Base-by-base conservation (phyloP, 2,329 filamentous ascomycete species). In the Alternaria solani region DNA sequence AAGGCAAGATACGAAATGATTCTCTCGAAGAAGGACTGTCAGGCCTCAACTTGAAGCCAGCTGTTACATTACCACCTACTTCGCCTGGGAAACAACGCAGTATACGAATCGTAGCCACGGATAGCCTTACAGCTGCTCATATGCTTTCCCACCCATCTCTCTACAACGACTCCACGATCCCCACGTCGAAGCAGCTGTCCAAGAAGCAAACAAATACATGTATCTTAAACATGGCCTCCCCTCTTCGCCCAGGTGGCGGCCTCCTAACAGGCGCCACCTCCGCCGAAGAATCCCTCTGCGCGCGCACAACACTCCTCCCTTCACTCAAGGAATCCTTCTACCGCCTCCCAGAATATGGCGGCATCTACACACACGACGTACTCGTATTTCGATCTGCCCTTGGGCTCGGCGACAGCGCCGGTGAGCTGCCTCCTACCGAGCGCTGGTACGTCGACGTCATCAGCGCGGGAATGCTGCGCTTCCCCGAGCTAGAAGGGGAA, bases 221-320 rank as follows among this genome's bases (percentile, higher is more conserved):
- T 4, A 79, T 90, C 25, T 79, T 90, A 3, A 89, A 88, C 72
- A 89, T 89, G 87, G 87, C 87, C 0, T 89, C 87, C 0, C 86
- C 87, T 0, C 80, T 88, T 0, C 82, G 82, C 0, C 85, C 88
- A 0, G 88, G 88, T 12, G 88, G 87, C 7, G 88, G 88, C 0
- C 84, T 89, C 30, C 74, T 89, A 0, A 82, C 82, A 14, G 88
- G 88, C 20, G 86, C 87, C 0, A 84, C 84, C 8, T 84, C 83
- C 4, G 86, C 89, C 62, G 88, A 90, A 68, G 88, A 89, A 68
- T 85, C 82, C 25, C 80, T 90, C 2, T 90, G 88, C 68, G 81
- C 85, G 65, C 84, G 86, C 16, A 88, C 85, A 3, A 89, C 87
- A 0, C 78, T 89, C 0, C 82, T 87, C 5, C 83, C 87, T 0